These are phyloP conservation scores for Trametes cinnabarina DNA, from an alignment of 768 basidiomycete species.

Conservation along the genomic window DNA sequence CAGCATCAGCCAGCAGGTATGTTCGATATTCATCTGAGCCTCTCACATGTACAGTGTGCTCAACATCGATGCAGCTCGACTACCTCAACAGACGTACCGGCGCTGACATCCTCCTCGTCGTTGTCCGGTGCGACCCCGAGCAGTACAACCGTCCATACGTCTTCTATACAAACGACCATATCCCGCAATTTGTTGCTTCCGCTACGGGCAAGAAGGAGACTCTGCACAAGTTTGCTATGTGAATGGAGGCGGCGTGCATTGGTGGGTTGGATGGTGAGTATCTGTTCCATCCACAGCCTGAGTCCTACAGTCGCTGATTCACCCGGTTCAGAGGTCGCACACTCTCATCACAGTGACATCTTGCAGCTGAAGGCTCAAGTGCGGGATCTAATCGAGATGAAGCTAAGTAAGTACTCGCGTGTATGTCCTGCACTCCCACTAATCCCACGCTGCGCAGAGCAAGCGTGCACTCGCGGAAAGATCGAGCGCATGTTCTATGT, in stretches of 20 bases:
- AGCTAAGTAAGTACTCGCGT: background rate
- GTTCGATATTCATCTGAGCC: background rate
- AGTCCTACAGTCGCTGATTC: too few species aligned
- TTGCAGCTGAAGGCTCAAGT: background rate
- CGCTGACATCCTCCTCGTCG: background rate
- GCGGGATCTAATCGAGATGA: background rate
- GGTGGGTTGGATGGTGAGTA: background rate
- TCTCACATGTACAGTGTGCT: too few species aligned
- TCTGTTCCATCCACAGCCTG: background rate
- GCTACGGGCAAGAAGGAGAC: background rate
- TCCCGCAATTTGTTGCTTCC: background rate
- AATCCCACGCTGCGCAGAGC: background rate
- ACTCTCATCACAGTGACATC: background rate
- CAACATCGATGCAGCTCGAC: background rate
- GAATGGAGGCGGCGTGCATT: background rate
- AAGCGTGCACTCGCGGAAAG: background rate
- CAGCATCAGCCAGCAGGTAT: background rate
- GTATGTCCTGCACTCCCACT: background rate
- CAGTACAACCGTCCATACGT: background rate
- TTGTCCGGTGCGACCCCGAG: background rate
- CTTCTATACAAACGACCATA: background rate
- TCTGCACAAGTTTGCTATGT: background rate
- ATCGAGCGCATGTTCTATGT: conserved; percentile 19
- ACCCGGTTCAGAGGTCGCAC: background rate
- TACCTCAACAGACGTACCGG: background rate